Evolutionary conservation across 805 yeast species (phyloP), one percentile per base, ranked within the genome.

Genomic region (Jamesozyma hellenica): DNA sequence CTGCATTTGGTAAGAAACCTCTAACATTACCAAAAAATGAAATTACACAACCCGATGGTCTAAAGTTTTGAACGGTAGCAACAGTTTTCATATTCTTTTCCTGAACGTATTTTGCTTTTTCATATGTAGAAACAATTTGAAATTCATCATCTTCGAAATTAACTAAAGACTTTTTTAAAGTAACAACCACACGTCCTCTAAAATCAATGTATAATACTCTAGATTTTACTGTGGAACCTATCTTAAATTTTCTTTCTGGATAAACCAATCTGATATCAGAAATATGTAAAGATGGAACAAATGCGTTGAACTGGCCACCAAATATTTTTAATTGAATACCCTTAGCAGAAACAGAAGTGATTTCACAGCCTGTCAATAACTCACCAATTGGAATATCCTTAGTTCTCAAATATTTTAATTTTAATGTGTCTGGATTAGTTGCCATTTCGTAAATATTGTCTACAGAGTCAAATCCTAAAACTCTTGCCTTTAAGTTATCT

Each of bases 221-320:
- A 45, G 80, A 92, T 51, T 72, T 82, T 25, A 85, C 84, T 49
- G 79, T 82, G 32, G 81, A 67, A 10, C 96, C 97, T 33, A 79
- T 77, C 61, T 83, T 84, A 70, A 80, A 90, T 53, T 86, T 85
- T 67, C 92, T 75, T 63, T 92, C 97, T 5, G 98, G 98, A 55
- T 90, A 81, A 3, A 77, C 75, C 46, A 90, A 68, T 56, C 77
- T 80, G 42, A 82, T 71, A 60, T 92, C 99, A 49, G 94, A 79
- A 60, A 92, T 74, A 52, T 90, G 95, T 19, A 65, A 55, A 21
- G 76, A 67, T 12, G 84, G 80, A 23, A 85, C 97, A 46, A 72
- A 64, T 4, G 86, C 98, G 32, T 72, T 78, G 48, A 81, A 83
- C 36, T 73, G 71, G 9, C 63, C 66, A 38, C 75, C 78, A 43